Conservation (phyloP, 495 filamentous ascomycete species). For the Penicillium robsamsonii region DNA sequence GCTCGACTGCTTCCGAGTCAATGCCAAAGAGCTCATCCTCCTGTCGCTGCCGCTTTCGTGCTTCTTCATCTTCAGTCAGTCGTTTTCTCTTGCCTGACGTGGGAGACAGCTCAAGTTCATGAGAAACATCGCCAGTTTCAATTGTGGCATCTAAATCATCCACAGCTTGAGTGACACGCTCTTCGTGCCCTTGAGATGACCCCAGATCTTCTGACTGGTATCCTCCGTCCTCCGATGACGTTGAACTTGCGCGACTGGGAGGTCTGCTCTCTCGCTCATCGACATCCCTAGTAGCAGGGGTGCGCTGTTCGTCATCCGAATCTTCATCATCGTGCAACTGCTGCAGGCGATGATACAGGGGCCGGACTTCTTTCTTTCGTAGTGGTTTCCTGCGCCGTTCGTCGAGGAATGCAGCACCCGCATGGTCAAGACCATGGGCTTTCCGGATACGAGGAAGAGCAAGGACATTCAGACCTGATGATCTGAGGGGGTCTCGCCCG, state of each 20-base stretch:
- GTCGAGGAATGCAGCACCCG: conserved; percentile 70
- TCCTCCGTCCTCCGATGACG: conserved; percentile 60
- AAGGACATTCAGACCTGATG: conserved; percentile 56
- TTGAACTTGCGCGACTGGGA: conserved; percentile 71
- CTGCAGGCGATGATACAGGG: conserved; percentile 57
- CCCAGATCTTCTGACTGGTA: conserved; percentile 34
- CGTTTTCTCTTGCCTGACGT: conserved; percentile 69
- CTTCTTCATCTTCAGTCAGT: conserved; percentile 54
- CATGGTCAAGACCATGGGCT: conserved; percentile 55
- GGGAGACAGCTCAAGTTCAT: conserved; percentile 32
- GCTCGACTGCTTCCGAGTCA: conserved; percentile 14
- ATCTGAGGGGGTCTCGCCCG: conserved; percentile 31
- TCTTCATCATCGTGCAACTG: conserved; percentile 57
- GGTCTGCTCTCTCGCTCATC: conserved; percentile 82
- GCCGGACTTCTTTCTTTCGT: conserved; percentile 52
- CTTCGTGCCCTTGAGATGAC: conserved; percentile 10
- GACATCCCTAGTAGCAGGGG: conserved; percentile 65
- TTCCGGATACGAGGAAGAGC: conserved; percentile 72
- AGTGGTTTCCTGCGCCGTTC: conserved; percentile 63
- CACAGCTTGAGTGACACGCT: background rate
- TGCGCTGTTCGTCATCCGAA: conserved; percentile 58
- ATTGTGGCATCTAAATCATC: conserved; percentile 9
- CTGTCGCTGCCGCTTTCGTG: conserved; percentile 71
- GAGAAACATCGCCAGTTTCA: conserved; percentile 5
- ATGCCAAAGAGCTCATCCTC: conserved; percentile 74